Conservation (phyloP, 768 basidiomycete genomes). For the Phanerodontia chrysosporium region DNA sequence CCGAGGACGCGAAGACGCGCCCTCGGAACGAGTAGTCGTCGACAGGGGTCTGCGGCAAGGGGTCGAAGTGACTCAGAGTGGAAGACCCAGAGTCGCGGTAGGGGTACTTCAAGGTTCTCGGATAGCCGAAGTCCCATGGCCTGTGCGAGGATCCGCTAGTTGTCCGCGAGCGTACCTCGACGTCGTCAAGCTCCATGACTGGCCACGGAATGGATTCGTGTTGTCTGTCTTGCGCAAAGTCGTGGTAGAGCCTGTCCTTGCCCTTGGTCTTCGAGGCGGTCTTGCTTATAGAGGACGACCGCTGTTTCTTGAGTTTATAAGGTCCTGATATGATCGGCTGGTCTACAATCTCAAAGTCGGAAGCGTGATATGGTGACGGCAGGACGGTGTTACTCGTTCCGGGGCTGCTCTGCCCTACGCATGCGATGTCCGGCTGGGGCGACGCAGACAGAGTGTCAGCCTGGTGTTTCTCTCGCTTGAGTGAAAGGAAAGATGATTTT, state of each 20-base stretch:
- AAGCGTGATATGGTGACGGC: slow-evolving; percentile 19
- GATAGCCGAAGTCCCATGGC: slow-evolving; percentile 6
- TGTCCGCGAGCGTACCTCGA: slow-evolving; percentile 2
- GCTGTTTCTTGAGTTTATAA: not conserved
- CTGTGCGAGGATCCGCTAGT: slow-evolving; percentile 14
- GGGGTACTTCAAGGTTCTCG: slow-evolving; percentile 26
- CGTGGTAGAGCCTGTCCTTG: slow-evolving; percentile 3
- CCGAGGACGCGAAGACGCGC: slow-evolving; percentile 32
- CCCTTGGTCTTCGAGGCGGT: slow-evolving; percentile 1
- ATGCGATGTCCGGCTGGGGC: not conserved
- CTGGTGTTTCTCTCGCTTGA: slow-evolving; percentile 26
- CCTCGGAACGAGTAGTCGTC: slow-evolving; percentile 39
- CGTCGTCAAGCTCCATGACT: not conserved
- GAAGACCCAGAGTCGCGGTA: slow-evolving; percentile 64
- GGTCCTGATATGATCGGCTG: slow-evolving; percentile 17
- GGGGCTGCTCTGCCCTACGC: not conserved
- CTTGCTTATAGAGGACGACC: slow-evolving; percentile 4
- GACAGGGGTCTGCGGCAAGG: slow-evolving; percentile 68
- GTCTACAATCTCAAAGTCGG: slow-evolving; percentile 14
- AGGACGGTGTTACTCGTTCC: slow-evolving; percentile 13
- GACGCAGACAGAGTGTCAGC: slow-evolving; percentile 14
- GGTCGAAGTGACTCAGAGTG: slow-evolving; percentile 58
- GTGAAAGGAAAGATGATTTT: slow-evolving; percentile 54
- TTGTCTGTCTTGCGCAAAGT: slow-evolving; percentile 1
- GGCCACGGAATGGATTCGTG: slow-evolving; percentile 11